These are phyloP conservation scores for Thielaviopsis punctulata DNA, from an alignment of 2,329 filamentous ascomycete species.

Conservation along the genomic window DNA sequence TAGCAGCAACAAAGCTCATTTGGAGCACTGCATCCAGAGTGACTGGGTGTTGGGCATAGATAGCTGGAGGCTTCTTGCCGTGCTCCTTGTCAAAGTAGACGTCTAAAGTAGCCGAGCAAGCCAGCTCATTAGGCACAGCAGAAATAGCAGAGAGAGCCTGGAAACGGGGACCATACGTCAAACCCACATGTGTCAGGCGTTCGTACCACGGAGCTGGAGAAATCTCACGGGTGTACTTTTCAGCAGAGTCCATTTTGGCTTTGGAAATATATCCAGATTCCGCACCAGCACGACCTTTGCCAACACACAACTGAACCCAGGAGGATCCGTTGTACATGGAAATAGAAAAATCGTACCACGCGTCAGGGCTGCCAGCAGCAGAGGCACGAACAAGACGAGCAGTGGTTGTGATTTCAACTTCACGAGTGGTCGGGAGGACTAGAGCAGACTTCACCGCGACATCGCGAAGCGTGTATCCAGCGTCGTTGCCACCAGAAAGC, in stretches of 20 bases:
- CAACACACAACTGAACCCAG: neutral
- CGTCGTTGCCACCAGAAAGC: neutral
- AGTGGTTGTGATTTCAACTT: conserved; percentile 32
- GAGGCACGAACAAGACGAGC: conserved; percentile 18
- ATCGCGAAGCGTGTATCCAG: conserved; percentile 22
- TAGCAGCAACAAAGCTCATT: neutral
- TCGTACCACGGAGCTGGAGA: conserved; percentile 14
- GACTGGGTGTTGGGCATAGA: neutral
- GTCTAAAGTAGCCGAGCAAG: neutral
- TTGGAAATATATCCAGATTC: neutral
- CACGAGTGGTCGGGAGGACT: conserved; percentile 26
- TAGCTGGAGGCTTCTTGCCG: neutral
- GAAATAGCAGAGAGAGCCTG: conserved; percentile 16
- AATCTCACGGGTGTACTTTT: neutral
- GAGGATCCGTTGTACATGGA: conserved; percentile 27
- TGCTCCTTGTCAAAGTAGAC: conserved; percentile 1
- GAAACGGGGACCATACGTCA: conserved; percentile 24
- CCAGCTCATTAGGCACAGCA: neutral
- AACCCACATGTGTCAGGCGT: conserved; percentile 20
- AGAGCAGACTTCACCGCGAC: conserved; percentile 29
- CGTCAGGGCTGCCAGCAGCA: conserved; percentile 21
- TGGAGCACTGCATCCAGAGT: neutral
- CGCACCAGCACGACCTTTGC: neutral
- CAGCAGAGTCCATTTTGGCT: neutral
- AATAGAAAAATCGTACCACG: conserved; percentile 33